phyloP scores from a whole-genome alignment of 495 filamentous ascomycete species.

The Penicillium subrubescens region DNA sequence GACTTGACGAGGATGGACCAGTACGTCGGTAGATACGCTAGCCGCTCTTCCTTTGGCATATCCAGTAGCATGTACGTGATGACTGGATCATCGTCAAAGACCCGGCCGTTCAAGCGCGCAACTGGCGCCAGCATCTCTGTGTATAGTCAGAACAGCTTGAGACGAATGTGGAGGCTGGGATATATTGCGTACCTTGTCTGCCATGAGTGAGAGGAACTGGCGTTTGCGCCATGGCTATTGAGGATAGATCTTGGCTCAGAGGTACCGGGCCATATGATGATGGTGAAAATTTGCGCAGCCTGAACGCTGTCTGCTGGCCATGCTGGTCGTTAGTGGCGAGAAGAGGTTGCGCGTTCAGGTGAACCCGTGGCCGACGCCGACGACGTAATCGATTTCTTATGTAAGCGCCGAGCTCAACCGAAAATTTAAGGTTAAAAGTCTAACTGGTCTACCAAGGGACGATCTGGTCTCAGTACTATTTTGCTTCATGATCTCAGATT shows the following conservation, averaged over 20 bases:
- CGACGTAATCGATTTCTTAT: slow-evolving; percentile 18
- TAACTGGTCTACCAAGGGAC: not conserved
- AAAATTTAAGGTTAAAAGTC: slow-evolving; percentile 1
- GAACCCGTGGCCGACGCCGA: not conserved
- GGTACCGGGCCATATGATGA: slow-evolving; percentile 1
- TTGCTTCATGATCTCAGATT: not conserved
- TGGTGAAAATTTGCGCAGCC: not conserved
- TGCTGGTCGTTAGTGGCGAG: slow-evolving; percentile 1
- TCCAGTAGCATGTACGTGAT: slow-evolving; percentile 33
- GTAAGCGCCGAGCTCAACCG: slow-evolving; percentile 4
- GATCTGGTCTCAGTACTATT: not conserved
- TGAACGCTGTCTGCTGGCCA: not conserved
- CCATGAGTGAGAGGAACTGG: slow-evolving; percentile 27
- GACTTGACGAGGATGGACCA: slow-evolving; percentile 27
- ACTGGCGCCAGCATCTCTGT: slow-evolving; percentile 22
- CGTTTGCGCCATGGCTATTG: slow-evolving; percentile 20
- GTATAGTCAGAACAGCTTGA: not conserved
- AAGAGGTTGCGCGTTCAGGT: not conserved
- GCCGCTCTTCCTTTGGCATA: slow-evolving; percentile 24
- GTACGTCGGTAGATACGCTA: slow-evolving; percentile 29
- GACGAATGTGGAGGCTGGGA: not conserved
- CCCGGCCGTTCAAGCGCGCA: slow-evolving; percentile 25
- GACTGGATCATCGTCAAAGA: slow-evolving; percentile 29
- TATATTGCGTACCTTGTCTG: slow-evolving; percentile 15
- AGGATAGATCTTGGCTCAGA: not conserved